Conservation (phyloP, 345 rosid genomes). For the Noccaea bulbosa region DNA sequence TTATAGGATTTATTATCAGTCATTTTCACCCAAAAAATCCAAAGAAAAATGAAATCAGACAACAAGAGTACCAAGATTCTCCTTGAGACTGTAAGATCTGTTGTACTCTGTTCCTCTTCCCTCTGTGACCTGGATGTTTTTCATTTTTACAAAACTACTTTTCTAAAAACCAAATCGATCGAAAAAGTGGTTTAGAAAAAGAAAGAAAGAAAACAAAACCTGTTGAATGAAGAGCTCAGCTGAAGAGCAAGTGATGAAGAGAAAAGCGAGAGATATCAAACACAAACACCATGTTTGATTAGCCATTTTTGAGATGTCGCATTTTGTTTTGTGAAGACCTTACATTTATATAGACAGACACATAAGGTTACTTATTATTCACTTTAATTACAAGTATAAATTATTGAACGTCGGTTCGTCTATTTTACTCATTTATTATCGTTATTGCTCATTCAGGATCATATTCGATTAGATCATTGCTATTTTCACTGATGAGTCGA, state of each 20-base stretch:
- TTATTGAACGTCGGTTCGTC: background rate
- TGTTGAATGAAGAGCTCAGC: conserved; percentile 35
- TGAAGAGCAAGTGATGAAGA: conserved; percentile 38
- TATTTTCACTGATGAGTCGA: too few species aligned
- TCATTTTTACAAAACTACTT: background rate
- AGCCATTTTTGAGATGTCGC: conserved; percentile 20
- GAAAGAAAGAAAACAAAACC: background rate
- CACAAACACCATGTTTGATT: conserved; percentile 12
- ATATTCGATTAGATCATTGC: too few species aligned
- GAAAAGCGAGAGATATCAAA: conserved; percentile 24
- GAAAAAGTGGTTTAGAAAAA: background rate
- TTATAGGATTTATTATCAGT: too few species aligned
- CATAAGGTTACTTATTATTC: background rate
- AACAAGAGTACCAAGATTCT: conserved; percentile 32
- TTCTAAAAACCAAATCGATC: background rate
- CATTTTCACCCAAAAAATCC: background rate
- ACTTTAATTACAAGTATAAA: background rate
- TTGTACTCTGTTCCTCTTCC: conserved; percentile 21
- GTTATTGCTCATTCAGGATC: too few species aligned
- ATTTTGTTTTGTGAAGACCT: background rate
- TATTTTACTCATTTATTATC: background rate
- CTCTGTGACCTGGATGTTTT: conserved; percentile 19
- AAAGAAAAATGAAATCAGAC: background rate
- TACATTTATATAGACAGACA: conserved; percentile 2
- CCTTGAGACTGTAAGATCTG: conserved; percentile 18